A percentile compares a stretch with the other conserved stretches of the same genome.
Evolutionary conservation across 2,329 filamentous ascomycete genomes (phyloP).

Genomic region (Corynespora cassiicola): DNA sequence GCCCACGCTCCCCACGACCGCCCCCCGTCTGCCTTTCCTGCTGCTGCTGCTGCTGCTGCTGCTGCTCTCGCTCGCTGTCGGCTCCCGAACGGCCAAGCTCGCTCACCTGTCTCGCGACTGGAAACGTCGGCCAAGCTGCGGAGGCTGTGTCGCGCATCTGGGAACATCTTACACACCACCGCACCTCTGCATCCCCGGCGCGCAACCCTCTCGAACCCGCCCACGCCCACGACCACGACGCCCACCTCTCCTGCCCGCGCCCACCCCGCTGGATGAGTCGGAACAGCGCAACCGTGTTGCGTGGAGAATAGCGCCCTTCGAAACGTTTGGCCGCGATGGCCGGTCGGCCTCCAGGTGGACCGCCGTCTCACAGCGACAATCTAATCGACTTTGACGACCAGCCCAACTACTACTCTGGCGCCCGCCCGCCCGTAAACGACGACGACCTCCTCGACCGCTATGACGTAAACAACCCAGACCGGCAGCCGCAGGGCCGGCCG

Average conservation of each 20-base stretch:
- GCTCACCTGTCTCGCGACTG: slow-evolving; percentile 7
- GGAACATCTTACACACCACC: slow-evolving; percentile 7
- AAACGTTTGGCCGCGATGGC: slow-evolving; percentile 50
- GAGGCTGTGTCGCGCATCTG: slow-evolving; percentile 18
- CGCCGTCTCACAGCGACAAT: slow-evolving; percentile 58
- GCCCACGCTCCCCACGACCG: too few relatives aligned
- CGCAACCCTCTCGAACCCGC: slow-evolving; percentile 6
- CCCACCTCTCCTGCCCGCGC: too few relatives aligned
- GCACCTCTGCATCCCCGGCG: slow-evolving; percentile 9
- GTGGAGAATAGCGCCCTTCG: slow-evolving; percentile 25
- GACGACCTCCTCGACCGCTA: slow-evolving; percentile 80
- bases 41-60: too few relatives aligned
- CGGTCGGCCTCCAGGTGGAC: slow-evolving; percentile 62
- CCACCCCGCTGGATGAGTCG: slow-evolving; percentile 38
- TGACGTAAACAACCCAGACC: slow-evolving; percentile 71
- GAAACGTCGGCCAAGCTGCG: slow-evolving; percentile 25
- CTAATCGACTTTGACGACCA: slow-evolving; percentile 78
- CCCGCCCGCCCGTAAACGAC: slow-evolving; percentile 79
- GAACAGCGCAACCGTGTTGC: slow-evolving; percentile 24
- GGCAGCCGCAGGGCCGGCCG: slow-evolving; percentile 71
- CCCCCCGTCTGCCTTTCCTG: too few relatives aligned
- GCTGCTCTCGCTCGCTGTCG: too few relatives aligned
- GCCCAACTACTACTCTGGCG: slow-evolving; percentile 71
- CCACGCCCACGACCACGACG: too few relatives aligned
- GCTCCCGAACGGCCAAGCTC: not conserved